phyloP scores from a whole-genome alignment of 2,329 filamentous ascomycete genomes.

The Aspergillus costaricaensis region DNA sequence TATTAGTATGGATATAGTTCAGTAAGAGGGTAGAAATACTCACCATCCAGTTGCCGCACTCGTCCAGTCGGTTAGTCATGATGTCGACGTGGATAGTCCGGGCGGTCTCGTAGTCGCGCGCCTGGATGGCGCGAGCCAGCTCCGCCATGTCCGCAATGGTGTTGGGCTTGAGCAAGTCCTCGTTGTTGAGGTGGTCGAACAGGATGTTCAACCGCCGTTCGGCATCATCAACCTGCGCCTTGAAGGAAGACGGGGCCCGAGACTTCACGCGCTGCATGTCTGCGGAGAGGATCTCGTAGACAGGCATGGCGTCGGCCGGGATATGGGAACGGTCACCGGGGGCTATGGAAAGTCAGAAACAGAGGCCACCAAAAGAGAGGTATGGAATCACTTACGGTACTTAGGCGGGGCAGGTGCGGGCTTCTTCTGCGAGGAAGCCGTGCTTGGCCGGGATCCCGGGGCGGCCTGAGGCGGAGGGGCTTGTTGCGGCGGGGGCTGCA shows the following conservation, averaged over 20 bases:
- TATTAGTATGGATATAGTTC: background rate
- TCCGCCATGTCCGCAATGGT: slow-evolving; percentile 55
- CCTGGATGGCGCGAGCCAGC: slow-evolving; percentile 64
- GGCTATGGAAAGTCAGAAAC: slow-evolving; percentile 36
- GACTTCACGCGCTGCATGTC: slow-evolving; percentile 89
- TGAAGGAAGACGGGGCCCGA: slow-evolving; percentile 82
- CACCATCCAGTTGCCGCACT: slow-evolving; percentile 88
- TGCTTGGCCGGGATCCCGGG: slow-evolving; percentile 45
- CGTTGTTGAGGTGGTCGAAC: slow-evolving; percentile 98
- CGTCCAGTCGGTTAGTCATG: slow-evolving; percentile 73
- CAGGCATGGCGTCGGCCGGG: slow-evolving; percentile 69
- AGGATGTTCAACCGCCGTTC: slow-evolving; percentile 89
- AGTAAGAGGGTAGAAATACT: slow-evolving; percentile 37
- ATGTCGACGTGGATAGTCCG: slow-evolving; percentile 72
- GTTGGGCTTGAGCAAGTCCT: slow-evolving; percentile 79
- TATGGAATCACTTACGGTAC: slow-evolving; percentile 60
- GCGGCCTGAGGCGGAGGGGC: slow-evolving; percentile 42
- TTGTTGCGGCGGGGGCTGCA: slow-evolving; percentile 31
- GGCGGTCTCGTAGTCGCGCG: slow-evolving; percentile 69
- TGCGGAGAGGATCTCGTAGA: slow-evolving; percentile 77
- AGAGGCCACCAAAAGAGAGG: background rate
- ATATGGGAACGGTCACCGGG: slow-evolving; percentile 90
- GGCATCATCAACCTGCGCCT: slow-evolving; percentile 86
- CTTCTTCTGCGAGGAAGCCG: slow-evolving; percentile 53
- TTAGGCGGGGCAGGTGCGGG: slow-evolving; percentile 58